Evolutionary conservation across 352 stramenopile species (phyloP).

Genomic region (Phytopythium litorale): DNA sequence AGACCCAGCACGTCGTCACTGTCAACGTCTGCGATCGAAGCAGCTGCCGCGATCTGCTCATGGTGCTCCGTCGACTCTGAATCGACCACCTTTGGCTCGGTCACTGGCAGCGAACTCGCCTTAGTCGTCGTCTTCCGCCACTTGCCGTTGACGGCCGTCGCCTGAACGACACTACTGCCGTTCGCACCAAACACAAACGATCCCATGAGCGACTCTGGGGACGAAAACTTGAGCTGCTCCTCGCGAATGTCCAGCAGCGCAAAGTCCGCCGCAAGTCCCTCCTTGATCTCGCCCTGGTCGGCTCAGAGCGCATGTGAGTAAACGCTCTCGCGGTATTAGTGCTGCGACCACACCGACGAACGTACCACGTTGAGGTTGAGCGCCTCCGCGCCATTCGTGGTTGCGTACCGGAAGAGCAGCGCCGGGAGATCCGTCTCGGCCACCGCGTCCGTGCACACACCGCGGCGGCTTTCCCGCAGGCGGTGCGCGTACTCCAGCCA

Average conservation of each 20-base stretch:
- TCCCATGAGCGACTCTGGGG: slow-evolving; percentile 48
- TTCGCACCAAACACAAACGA: slow-evolving; percentile 73
- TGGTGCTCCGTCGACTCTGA: slow-evolving; percentile 39
- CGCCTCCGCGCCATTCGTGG: slow-evolving; percentile 55
- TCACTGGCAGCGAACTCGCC: slow-evolving; percentile 3
- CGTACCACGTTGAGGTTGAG: slow-evolving; percentile 69
- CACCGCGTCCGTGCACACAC: slow-evolving; percentile 55
- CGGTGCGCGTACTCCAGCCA: slow-evolving; percentile 77
- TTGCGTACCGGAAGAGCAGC: slow-evolving; percentile 65
- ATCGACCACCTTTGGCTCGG: neutral
- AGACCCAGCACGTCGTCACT: slow-evolving; percentile 66
- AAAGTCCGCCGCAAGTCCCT: slow-evolving; percentile 64
- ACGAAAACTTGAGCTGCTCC: slow-evolving; percentile 68
- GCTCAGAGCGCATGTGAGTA: slow-evolving; percentile 8
- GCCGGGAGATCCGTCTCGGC: slow-evolving; percentile 54
- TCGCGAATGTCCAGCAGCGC: slow-evolving; percentile 63
- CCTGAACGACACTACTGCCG: slow-evolving; percentile 64
- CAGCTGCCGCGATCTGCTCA: slow-evolving; percentile 37
- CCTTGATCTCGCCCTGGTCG: slow-evolving; percentile 57
- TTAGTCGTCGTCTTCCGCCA: slow-evolving; percentile 44
- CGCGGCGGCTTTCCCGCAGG: slow-evolving; percentile 56
- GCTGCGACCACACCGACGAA: neutral
- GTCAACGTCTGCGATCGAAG: slow-evolving; percentile 43
- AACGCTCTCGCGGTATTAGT: neutral
- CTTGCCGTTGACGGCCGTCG: slow-evolving; percentile 68